Conservation (phyloP, 148 eudicot genomes). For the Dianthus caryophyllus region DNA sequence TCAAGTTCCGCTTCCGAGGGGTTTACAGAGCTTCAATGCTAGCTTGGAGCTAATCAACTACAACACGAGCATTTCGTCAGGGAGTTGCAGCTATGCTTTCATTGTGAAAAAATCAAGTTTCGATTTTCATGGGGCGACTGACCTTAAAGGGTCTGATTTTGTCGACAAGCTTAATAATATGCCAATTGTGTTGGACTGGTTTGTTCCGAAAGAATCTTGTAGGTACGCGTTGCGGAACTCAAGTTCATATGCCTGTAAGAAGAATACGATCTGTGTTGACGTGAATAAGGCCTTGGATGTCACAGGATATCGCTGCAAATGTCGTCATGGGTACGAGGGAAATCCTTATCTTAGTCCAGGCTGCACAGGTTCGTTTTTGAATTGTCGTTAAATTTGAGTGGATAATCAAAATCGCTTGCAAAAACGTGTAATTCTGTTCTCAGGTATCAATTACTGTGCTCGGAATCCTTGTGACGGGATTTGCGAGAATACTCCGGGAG, state of each 20-base stretch:
- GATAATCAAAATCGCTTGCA: neutral
- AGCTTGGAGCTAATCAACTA: slow-evolving; percentile 15
- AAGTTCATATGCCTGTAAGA: slow-evolving; percentile 20
- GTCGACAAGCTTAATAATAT: neutral
- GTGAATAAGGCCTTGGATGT: slow-evolving; percentile 9
- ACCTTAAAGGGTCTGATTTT: slow-evolving; percentile 4
- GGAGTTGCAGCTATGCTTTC: slow-evolving; percentile 18
- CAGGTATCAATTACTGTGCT: slow-evolving; percentile 22
- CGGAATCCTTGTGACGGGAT: slow-evolving; percentile 18
- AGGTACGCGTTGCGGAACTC: slow-evolving; percentile 16
- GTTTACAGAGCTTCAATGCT: slow-evolving; percentile 10
- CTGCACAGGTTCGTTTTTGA: slow-evolving; percentile 19
- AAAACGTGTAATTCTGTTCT: neutral
- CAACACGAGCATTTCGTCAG: slow-evolving; percentile 12
- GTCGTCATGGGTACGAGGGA: slow-evolving; percentile 18
- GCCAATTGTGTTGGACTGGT: slow-evolving; percentile 25
- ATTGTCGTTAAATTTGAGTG: too few species aligned
- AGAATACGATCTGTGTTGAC: slow-evolving; percentile 17
- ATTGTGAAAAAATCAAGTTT: slow-evolving; percentile 15
- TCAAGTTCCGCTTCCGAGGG: slow-evolving; percentile 23
- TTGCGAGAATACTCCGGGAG: slow-evolving; percentile 20
- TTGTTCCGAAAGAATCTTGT: slow-evolving; percentile 19
- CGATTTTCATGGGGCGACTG: slow-evolving; percentile 10
- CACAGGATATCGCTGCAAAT: slow-evolving; percentile 19
- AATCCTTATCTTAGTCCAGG: slow-evolving; percentile 29